A percentile compares a stretch with the other conserved stretches of the same genome.
phyloP scores from a whole-genome alignment of 177 flowering plant species.

The Telopea speciosissima region DNA sequence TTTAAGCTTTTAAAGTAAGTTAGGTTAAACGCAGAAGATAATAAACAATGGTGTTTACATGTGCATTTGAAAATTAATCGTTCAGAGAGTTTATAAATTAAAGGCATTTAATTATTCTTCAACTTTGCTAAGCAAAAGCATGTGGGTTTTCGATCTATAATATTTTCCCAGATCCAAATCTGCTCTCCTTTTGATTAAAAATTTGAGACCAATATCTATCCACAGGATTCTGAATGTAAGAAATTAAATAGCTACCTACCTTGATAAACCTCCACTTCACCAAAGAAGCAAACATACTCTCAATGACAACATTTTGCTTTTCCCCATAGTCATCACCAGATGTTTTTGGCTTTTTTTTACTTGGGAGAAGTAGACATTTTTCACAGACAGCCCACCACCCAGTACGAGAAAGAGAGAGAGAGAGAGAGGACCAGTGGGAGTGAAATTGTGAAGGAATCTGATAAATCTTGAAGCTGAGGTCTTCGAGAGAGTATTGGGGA shows the following conservation, averaged over 20 bases:
- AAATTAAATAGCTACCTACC: neutral
- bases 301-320: constrained; percentile 73
- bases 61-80: neutral
- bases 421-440: no score
- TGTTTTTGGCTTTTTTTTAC: neutral
- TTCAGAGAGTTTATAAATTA: constrained; percentile 1
- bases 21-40: neutral
- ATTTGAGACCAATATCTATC: neutral
- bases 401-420: neutral
- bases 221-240: neutral
- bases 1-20: neutral
- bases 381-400: neutral
- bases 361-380: neutral
- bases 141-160: constrained; percentile 28
- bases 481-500: constrained; percentile 34
- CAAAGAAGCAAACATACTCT: constrained; percentile 65
- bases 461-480: constrained; percentile 46
- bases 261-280: neutral
- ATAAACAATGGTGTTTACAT: neutral
- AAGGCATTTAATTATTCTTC: constrained; percentile 34
- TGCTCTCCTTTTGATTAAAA: constrained; percentile 16
- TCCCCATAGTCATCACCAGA: constrained; percentile 24
- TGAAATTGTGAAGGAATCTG: constrained; percentile 31
- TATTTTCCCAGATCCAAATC: constrained; percentile 35
- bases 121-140: constrained; percentile 29